Conservation (phyloP, 306 rosid species). For the Lathyrus aphaca region DNA sequence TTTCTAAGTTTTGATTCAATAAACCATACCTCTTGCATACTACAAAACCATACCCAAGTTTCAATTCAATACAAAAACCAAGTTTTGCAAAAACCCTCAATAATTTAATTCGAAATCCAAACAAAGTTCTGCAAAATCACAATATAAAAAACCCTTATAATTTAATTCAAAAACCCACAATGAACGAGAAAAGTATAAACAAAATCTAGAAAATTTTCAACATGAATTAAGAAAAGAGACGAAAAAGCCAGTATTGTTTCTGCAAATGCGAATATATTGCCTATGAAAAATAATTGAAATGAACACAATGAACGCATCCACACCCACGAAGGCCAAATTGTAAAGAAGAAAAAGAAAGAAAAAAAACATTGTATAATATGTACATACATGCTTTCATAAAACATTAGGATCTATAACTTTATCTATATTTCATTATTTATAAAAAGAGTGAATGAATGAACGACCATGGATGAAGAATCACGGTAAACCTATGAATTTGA, state of each 20-base stretch:
- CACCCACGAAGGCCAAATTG: constrained; percentile 25
- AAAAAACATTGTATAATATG: background rate
- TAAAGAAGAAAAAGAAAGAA: constrained; percentile 16
- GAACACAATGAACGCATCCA: constrained; percentile 27
- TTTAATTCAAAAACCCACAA: too few relatives aligned
- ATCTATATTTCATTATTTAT: background rate
- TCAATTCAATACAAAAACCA: too few relatives aligned
- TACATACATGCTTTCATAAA: constrained; percentile 8
- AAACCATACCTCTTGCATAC: too few relatives aligned
- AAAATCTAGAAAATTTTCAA: constrained; percentile 27
- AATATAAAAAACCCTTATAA: too few relatives aligned
- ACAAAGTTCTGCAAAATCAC: too few relatives aligned
- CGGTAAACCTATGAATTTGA: too few relatives aligned
- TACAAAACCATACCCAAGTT: too few relatives aligned
- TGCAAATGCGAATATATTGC: constrained; percentile 41
- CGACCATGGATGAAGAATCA: constrained; percentile 42
- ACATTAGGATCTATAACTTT: background rate
- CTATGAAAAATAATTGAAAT: constrained; percentile 28
- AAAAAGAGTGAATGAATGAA: constrained; percentile 26
- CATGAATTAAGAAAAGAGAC: constrained; percentile 6
- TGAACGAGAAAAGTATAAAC: too few relatives aligned
- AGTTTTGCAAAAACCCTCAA: too few relatives aligned
- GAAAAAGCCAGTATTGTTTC: constrained; percentile 30
- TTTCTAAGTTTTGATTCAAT: too few relatives aligned
- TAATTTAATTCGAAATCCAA: too few relatives aligned